Evolutionary conservation across 2,329 filamentous ascomycete species (phyloP).

Genomic region (Ascochyta fabae): DNA sequence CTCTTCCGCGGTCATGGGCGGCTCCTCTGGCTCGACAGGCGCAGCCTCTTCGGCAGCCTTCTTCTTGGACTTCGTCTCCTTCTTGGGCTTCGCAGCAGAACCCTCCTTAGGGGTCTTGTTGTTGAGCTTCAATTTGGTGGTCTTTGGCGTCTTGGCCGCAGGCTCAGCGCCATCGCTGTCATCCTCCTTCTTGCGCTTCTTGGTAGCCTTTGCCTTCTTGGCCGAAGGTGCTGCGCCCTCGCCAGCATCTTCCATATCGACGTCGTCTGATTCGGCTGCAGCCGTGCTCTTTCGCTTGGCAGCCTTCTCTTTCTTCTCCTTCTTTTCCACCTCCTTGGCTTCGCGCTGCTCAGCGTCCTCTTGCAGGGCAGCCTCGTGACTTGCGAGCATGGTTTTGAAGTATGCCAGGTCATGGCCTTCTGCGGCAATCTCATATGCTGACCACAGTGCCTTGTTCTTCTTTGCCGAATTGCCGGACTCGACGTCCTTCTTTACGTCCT

Average conservation of each 20-base stretch:
- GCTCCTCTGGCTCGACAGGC: slow-evolving; percentile 57
- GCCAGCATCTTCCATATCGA: slow-evolving; percentile 49
- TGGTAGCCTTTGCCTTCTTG: slow-evolving; percentile 46
- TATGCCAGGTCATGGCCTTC: slow-evolving; percentile 78
- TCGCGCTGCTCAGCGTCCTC: slow-evolving; percentile 70
- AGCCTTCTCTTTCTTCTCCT: slow-evolving; percentile 65
- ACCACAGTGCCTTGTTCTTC: slow-evolving; percentile 78
- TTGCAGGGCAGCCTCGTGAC: slow-evolving; percentile 63
- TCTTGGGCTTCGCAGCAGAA: slow-evolving; percentile 62
- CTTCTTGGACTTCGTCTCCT: slow-evolving; percentile 64
- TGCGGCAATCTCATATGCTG: slow-evolving; percentile 80
- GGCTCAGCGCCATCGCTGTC: slow-evolving; percentile 70
- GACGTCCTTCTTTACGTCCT: slow-evolving; percentile 74
- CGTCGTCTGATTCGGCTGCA: slow-evolving; percentile 43
- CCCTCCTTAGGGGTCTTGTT: slow-evolving; percentile 50
- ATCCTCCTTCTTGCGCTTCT: slow-evolving; percentile 80
- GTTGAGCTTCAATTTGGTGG: slow-evolving; percentile 54
- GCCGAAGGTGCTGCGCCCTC: slow-evolving; percentile 49
- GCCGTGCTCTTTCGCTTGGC: slow-evolving; percentile 52
- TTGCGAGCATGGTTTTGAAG: slow-evolving; percentile 79
- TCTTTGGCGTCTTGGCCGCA: slow-evolving; percentile 59
- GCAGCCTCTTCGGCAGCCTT: slow-evolving; percentile 63
- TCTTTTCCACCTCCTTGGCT: slow-evolving; percentile 66
- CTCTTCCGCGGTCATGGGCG: slow-evolving; percentile 62
- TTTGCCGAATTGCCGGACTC: slow-evolving; percentile 80